phyloP scores from a whole-genome alignment of 1,139 yeast genomes.

The Hyphopichia buzzinii region DNA sequence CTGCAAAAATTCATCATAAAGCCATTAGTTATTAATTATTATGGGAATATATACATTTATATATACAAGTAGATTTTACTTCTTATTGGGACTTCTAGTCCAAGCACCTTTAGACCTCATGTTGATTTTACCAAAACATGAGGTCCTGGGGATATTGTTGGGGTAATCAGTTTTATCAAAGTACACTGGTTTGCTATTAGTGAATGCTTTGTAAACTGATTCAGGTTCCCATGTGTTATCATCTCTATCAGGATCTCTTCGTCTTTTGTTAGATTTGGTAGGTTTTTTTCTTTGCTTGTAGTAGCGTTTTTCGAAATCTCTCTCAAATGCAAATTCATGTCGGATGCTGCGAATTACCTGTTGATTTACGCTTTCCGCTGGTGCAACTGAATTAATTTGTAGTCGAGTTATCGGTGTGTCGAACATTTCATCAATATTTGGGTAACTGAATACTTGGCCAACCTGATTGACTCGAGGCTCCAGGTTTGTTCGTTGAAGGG shows the following conservation, averaged over 20 bases:
- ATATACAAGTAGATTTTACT: too few species aligned
- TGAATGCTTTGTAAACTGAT: conserved; percentile 36
- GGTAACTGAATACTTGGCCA: too few species aligned
- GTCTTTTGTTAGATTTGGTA: conserved; percentile 8
- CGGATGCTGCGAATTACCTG: not conserved
- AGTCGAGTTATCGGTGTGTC: too few species aligned
- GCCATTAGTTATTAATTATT: too few species aligned
- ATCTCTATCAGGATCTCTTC: conserved; percentile 18
- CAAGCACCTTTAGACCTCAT: conserved; percentile 40
- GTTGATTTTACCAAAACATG: conserved; percentile 41
- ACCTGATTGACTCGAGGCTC: too few species aligned
- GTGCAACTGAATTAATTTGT: too few species aligned
- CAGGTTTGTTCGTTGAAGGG: too few species aligned
- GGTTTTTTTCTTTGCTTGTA: not conserved
- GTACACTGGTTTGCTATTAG: conserved; percentile 25
- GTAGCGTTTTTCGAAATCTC: not conserved
- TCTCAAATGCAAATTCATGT: conserved; percentile 1
- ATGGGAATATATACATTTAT: too few species aligned
- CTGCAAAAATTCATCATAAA: too few species aligned
- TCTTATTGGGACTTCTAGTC: conserved; percentile 22
- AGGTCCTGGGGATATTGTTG: conserved; percentile 23
- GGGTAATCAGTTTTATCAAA: conserved; percentile 24
- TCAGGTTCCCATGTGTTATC: conserved; percentile 34
- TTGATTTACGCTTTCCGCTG: not conserved
- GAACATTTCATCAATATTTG: too few species aligned